These are phyloP conservation scores for Cyclanthera cordifolia DNA, from an alignment of 306 rosid genomes.

Conservation along the genomic window DNA sequence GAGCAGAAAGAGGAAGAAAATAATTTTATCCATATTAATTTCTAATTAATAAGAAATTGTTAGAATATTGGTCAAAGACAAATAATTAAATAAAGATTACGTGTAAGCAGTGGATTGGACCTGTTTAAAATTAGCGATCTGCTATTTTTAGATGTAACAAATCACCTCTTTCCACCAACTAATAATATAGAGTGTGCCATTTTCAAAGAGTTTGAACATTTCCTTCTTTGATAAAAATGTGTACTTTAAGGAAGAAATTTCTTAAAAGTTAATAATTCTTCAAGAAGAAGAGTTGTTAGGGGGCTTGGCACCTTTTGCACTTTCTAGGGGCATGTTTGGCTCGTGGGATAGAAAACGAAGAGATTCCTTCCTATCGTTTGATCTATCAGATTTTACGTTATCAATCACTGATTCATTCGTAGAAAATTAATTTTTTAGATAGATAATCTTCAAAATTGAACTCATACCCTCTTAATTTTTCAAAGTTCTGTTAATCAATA, in stretches of 20 bases:
- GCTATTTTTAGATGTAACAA: slow-evolving; percentile 9
- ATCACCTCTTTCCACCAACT: slow-evolving; percentile 14
- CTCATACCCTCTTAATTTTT: too few relatives aligned
- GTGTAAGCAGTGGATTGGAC: slow-evolving; percentile 1
- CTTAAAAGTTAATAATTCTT: background rate
- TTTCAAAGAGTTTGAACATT: slow-evolving; percentile 7
- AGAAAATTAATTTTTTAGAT: too few relatives aligned
- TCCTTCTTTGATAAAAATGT: background rate
- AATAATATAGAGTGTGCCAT: background rate
- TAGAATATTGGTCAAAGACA: background rate
- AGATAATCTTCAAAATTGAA: too few relatives aligned
- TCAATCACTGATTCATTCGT: too few relatives aligned
- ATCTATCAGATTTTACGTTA: too few relatives aligned
- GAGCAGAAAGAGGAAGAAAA: background rate
- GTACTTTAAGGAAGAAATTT: background rate
- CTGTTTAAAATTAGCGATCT: background rate
- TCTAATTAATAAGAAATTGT: background rate
- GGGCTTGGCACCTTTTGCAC: background rate
- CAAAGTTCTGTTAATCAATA: too few relatives aligned
- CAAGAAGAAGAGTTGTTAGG: background rate
- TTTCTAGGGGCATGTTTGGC: too few relatives aligned
- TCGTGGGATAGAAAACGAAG: too few relatives aligned
- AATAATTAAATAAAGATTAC: background rate
- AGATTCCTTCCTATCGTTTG: too few relatives aligned
- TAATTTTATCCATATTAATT: background rate